Percentiles rank a stretch among this genome's conserved stretches.
phyloP scores from a whole-genome alignment of 2,329 filamentous ascomycete species.

The Fusarium decemcellulare region DNA sequence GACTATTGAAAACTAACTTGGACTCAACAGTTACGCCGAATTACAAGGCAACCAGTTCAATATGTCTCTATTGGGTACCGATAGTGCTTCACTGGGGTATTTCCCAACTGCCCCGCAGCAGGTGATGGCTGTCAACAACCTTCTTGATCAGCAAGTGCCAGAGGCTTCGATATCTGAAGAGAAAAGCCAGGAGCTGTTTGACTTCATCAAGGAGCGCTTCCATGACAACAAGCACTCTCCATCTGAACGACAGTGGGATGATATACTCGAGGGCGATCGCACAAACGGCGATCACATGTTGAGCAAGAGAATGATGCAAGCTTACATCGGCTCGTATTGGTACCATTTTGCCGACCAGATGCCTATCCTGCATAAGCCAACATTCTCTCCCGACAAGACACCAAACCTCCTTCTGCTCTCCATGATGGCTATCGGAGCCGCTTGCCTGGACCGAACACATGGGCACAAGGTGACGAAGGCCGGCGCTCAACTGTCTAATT shows the following conservation, averaged over 20 bases:
- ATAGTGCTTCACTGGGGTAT: slow-evolving; percentile 65
- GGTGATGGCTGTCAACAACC: slow-evolving; percentile 90
- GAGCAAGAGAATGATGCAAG: slow-evolving; percentile 95
- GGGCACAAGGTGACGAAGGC: slow-evolving; percentile 80
- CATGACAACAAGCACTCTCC: slow-evolving; percentile 84
- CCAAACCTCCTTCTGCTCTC: slow-evolving; percentile 87
- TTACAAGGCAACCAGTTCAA: slow-evolving; percentile 57
- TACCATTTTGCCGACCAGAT: slow-evolving; percentile 94
- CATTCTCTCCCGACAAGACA: slow-evolving; percentile 89
- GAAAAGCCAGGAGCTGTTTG: slow-evolving; percentile 86
- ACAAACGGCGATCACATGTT: slow-evolving; percentile 76
- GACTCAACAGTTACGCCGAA: slow-evolving; percentile 65
- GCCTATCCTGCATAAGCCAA: slow-evolving; percentile 94
- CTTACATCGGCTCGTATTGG: slow-evolving; percentile 95
- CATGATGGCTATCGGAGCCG: slow-evolving; percentile 93
- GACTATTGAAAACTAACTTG: slow-evolving; percentile 40
- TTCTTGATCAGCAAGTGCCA: slow-evolving; percentile 84
- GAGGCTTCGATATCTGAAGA: slow-evolving; percentile 88
- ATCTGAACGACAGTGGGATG: slow-evolving; percentile 81
- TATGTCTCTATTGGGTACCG: slow-evolving; percentile 64
- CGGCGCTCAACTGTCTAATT: slow-evolving; percentile 88
- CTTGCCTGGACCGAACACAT: slow-evolving; percentile 88
- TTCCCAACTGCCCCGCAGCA: slow-evolving; percentile 77
- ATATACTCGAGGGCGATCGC: slow-evolving; percentile 83
- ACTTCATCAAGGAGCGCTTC: slow-evolving; percentile 86